Conservation (phyloP, 2,329 filamentous ascomycete species). For the Stachybotrys chlorohalonatus region DNA sequence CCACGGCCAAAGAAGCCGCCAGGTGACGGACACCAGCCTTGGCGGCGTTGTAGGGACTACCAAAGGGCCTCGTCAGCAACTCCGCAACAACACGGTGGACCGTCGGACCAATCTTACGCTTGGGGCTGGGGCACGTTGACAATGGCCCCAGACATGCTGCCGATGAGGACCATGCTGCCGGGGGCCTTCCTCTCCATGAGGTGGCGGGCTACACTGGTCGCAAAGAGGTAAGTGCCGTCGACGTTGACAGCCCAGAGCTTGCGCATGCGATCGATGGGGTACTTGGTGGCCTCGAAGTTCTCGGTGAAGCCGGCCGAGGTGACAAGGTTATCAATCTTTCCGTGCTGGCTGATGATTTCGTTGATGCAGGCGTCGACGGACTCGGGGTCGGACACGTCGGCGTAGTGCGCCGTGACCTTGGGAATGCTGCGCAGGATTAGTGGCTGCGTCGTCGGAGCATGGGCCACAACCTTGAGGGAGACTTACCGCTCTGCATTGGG, state of each 20-base stretch:
- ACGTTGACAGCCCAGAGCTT: slow-evolving; percentile 95
- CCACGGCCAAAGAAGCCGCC: slow-evolving; percentile 78
- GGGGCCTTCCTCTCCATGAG: slow-evolving; percentile 70
- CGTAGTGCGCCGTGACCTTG: slow-evolving; percentile 81
- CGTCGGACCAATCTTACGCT: slow-evolving; percentile 36
- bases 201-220: slow-evolving; percentile 75
- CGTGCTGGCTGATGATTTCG: slow-evolving; percentile 51
- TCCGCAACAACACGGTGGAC: neutral
- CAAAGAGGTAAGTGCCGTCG: slow-evolving; percentile 83
- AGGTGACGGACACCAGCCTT: slow-evolving; percentile 90
- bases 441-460: neutral
- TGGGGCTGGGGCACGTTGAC: slow-evolving; percentile 96
- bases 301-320: slow-evolving; percentile 96
- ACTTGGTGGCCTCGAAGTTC: slow-evolving; percentile 86
- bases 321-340: slow-evolving; percentile 83
- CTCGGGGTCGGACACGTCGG: slow-evolving; percentile 72
- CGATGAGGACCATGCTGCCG: slow-evolving; percentile 89
- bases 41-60: slow-evolving; percentile 75
- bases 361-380: slow-evolving; percentile 68
- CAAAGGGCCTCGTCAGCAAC: slow-evolving; percentile 5
- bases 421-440: slow-evolving; percentile 45
- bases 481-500: slow-evolving; percentile 60
- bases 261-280: slow-evolving; percentile 82
- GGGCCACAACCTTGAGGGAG: neutral
- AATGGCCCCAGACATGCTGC: slow-evolving; percentile 87